Percentiles rank a stretch among this genome's conserved stretches.
Evolutionary conservation across 768 basidiomycete species (phyloP).

Genomic region (Phaeotremella fagi): DNA sequence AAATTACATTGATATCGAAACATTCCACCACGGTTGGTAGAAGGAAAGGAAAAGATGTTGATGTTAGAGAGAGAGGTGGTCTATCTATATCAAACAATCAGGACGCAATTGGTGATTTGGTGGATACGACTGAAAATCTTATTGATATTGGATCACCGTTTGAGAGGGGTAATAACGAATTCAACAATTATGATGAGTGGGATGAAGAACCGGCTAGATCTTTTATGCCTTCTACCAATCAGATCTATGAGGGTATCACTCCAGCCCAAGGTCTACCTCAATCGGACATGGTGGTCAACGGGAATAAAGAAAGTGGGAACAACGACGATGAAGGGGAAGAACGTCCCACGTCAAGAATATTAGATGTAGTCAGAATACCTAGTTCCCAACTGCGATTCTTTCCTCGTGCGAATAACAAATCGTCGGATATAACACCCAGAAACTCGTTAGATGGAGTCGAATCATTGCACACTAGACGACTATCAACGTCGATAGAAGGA

Average conservation of each 20-base stretch:
- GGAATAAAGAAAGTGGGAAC: no score
- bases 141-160: not conserved
- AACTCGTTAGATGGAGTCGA: slow-evolving; percentile 2
- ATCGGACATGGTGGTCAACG: not conserved
- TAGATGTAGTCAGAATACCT: slow-evolving; percentile 37
- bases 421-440: slow-evolving; percentile 2
- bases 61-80: not conserved
- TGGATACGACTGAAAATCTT: not conserved
- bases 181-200: not conserved
- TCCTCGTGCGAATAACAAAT: slow-evolving; percentile 17
- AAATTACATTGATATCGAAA: slow-evolving; percentile 36
- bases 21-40: slow-evolving; percentile 7
- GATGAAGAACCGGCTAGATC: not conserved
- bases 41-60: slow-evolving; percentile 10
- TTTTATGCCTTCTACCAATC: slow-evolving; percentile 20
- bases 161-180: not conserved
- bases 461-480: not conserved
- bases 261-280: not conserved
- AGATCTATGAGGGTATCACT: slow-evolving; percentile 1
- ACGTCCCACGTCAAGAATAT: slow-evolving; percentile 11
- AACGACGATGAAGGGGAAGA: not conserved
- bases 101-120: not conserved
- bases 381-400: slow-evolving; percentile 39
- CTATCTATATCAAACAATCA: not conserved
- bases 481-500: not conserved